Evolutionary conservation across 2,329 filamentous ascomycete species (phyloP).

Genomic region (Plectosphaerella sp.): DNA sequence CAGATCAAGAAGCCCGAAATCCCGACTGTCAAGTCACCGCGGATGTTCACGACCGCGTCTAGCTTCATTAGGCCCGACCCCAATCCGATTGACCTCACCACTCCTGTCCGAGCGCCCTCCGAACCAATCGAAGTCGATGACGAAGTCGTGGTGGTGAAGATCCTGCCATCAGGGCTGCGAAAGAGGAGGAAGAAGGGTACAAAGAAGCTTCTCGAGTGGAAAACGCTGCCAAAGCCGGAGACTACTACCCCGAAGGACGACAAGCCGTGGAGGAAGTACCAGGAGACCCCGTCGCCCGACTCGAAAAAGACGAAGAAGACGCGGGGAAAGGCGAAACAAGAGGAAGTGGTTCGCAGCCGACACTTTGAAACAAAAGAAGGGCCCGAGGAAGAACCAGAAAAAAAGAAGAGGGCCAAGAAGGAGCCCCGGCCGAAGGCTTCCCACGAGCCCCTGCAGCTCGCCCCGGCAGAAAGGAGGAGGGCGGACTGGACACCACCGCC

Average conservation of each 20-base stretch:
- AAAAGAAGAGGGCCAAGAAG: slow-evolving; percentile 15
- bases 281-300: slow-evolving; percentile 4
- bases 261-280: slow-evolving; percentile 32
- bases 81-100: slow-evolving; percentile 8
- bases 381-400: slow-evolving; percentile 10
- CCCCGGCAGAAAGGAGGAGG: slow-evolving; percentile 50
- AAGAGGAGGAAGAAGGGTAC: neutral
- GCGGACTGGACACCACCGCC: slow-evolving; percentile 65
- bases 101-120: slow-evolving; percentile 1
- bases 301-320: slow-evolving; percentile 8
- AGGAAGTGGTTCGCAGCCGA: slow-evolving; percentile 24
- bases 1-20: slow-evolving; percentile 16
- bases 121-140: slow-evolving; percentile 3
- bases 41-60: slow-evolving; percentile 1
- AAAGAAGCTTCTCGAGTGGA: slow-evolving; percentile 1
- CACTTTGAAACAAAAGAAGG: slow-evolving; percentile 22
- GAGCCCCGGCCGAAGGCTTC: slow-evolving; percentile 2
- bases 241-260: neutral
- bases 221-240: slow-evolving; percentile 6
- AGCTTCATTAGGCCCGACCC: slow-evolving; percentile 6
- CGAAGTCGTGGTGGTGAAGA: slow-evolving; percentile 3
- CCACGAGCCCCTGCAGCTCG: slow-evolving; percentile 30
- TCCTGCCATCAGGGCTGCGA: neutral
- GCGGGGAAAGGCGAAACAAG: slow-evolving; percentile 13
- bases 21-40: neutral